A percentile compares a stretch with the other conserved stretches of the same genome.
These are phyloP conservation scores for Daucus carota DNA, from an alignment of 129 eudicot species.

Conservation along the genomic window DH1_v3.0 NC_030382.2:51319501-51320000, in stretches of 20 bases:
- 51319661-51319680: not conserved
- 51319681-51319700: too few relatives aligned
- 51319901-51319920: not conserved
- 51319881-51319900: not conserved
- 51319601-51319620: constrained; percentile 87
- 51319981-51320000: not conserved
- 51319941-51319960: not conserved
- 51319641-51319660: not conserved
- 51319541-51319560: constrained; percentile 27
- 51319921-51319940: not conserved
- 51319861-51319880: not conserved
- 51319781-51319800: not conserved
- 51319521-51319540: constrained; percentile 21
- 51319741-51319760: too few relatives aligned
- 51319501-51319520: constrained; percentile 22
- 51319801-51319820: not conserved
- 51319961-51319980: not conserved
- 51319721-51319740: too few relatives aligned
- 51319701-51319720: too few relatives aligned
- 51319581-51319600: constrained; percentile 63
- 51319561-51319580: constrained; percentile 50
- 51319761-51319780: not conserved
- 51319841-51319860: not conserved
- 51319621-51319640: not conserved
- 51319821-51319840: not conserved